These are phyloP conservation scores for Candida endomychidarum DNA, from an alignment of 805 yeast species.

Conservation along the genomic window DNA sequence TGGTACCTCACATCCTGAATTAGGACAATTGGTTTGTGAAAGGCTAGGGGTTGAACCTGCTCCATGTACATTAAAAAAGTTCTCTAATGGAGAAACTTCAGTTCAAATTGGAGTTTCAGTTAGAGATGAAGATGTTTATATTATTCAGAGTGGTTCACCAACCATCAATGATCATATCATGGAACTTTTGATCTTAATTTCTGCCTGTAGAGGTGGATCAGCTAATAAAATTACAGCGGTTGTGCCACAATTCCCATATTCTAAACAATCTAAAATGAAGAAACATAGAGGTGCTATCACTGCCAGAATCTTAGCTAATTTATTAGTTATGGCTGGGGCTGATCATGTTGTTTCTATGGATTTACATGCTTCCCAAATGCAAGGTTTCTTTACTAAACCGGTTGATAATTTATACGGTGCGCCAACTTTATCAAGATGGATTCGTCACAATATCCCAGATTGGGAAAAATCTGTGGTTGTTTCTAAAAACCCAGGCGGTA, in stretches of 20 bases:
- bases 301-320: conserved; percentile 95
- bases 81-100: conserved; percentile 96
- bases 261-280: conserved; percentile 97
- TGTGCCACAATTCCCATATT: conserved; percentile 95
- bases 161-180: conserved; percentile 88
- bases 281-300: conserved; percentile 98
- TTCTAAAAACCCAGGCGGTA: conserved; percentile 99
- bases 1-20: conserved; percentile 94
- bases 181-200: conserved; percentile 90
- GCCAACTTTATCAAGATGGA: conserved; percentile 96
- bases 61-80: conserved; percentile 85
- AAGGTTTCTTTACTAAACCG: conserved; percentile 96
- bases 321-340: conserved; percentile 97
- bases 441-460: conserved; percentile 82
- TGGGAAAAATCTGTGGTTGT: conserved; percentile 91
- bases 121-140: conserved; percentile 95
- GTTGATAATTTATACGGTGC: conserved; percentile 97
- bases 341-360: conserved; percentile 99
- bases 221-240: conserved; percentile 98
- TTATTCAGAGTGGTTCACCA: conserved; percentile 87
- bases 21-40: conserved; percentile 88
- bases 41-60: conserved; percentile 92
- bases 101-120: conserved; percentile 94
- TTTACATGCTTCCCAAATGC: conserved; percentile 96
- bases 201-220: conserved; percentile 97